A percentile compares a stretch with the other conserved stretches of the same genome.
These are phyloP conservation scores for Corchorus capsularis DNA, from an alignment of 345 rosid species.

Conservation along the genomic window DNA sequence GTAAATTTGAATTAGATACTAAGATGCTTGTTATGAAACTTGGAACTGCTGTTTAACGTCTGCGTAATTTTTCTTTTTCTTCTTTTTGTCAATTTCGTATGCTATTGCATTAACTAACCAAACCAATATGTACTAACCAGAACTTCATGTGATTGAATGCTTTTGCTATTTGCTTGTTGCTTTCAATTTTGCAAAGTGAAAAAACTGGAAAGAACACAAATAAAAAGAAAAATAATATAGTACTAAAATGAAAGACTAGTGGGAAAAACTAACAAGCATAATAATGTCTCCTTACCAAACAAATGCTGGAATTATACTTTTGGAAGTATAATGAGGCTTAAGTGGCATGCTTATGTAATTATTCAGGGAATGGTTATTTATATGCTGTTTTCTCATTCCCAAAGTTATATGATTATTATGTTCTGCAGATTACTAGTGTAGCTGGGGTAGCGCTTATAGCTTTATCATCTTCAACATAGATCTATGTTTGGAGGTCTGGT, in stretches of 20 bases:
- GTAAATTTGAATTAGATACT: too few relatives aligned
- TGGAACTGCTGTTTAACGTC: neutral
- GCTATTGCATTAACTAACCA: neutral
- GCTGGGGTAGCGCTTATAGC: neutral
- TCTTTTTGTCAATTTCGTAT: too few relatives aligned
- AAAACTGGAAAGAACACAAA: neutral
- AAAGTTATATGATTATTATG: neutral
- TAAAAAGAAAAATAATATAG: neutral
- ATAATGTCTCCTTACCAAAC: neutral
- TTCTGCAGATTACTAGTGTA: neutral
- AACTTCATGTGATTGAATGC: too few relatives aligned
- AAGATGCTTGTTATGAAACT: neutral
- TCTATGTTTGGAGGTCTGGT: slow-evolving; percentile 79
- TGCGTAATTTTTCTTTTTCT: neutral
- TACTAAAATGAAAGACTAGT: neutral
- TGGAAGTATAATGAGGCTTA: neutral
- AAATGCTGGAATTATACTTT: neutral
- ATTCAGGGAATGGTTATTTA: neutral
- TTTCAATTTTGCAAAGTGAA: too few relatives aligned
- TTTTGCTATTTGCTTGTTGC: too few relatives aligned
- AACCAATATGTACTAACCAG: too few relatives aligned
- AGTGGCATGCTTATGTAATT: neutral
- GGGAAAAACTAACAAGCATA: neutral
- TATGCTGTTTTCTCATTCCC: neutral
- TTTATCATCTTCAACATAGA: slow-evolving; percentile 12